phyloP scores from a whole-genome alignment of 495 filamentous ascomycete species.

The Articulospora tetracladia region DNA sequence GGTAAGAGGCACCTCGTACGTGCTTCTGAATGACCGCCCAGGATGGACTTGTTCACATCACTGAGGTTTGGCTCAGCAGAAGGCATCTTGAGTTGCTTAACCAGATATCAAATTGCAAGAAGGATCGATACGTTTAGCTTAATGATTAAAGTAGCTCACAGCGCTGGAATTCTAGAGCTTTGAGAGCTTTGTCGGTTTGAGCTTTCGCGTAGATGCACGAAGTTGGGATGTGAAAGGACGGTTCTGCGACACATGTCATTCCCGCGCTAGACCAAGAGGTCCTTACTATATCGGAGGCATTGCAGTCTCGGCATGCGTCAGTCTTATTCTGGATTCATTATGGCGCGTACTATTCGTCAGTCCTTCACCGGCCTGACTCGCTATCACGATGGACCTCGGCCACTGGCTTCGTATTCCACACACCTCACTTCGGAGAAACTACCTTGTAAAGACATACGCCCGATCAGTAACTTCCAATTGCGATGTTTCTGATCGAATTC shows the following conservation, averaged over 20 bases:
- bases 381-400: background rate
- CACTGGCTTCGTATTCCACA: background rate
- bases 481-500: background rate
- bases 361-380: background rate
- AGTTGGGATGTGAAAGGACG: too few relatives aligned
- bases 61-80: background rate
- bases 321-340: background rate
- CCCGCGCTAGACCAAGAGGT: too few relatives aligned
- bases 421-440: background rate
- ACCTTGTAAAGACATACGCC: background rate
- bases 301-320: background rate
- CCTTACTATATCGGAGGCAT: too few relatives aligned
- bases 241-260: too few relatives aligned
- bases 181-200: too few relatives aligned
- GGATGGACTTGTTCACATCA: background rate
- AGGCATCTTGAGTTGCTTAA: background rate
- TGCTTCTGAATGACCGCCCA: constrained; percentile 1
- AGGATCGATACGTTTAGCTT: background rate
- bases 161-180: too few relatives aligned
- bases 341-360: background rate
- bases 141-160: too few relatives aligned
- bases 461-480: background rate
- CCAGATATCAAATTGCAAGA: background rate
- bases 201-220: too few relatives aligned
- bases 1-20: background rate